Percentiles rank a stretch among this genome's conserved stretches.
Evolutionary conservation across 306 rosid species (phyloP).

Genomic region (Argentina anserina): DNA sequence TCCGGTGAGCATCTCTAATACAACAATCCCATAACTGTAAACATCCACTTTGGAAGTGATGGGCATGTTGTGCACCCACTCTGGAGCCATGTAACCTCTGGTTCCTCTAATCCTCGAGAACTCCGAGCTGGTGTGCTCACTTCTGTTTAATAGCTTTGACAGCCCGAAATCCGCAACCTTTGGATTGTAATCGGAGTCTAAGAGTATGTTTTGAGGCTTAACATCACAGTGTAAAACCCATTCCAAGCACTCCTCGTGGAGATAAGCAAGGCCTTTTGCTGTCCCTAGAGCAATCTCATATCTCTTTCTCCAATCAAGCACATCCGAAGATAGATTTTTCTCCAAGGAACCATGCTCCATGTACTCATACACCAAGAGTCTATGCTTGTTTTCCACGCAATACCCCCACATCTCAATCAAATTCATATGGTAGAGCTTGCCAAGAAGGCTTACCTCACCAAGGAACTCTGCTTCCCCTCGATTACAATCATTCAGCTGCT

Average conservation of each 20-base stretch:
- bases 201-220: constrained; percentile 63
- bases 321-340: constrained; percentile 18
- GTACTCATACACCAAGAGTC: constrained; percentile 48
- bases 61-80: constrained; percentile 50
- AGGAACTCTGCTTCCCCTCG: constrained; percentile 59
- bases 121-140: constrained; percentile 19
- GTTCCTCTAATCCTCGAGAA: constrained; percentile 55
- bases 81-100: constrained; percentile 74
- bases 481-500: constrained; percentile 31
- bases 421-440: constrained; percentile 59
- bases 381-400: constrained; percentile 48
- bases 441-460: constrained; percentile 48
- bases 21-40: constrained; percentile 58
- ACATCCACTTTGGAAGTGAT: constrained; percentile 65
- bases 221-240: constrained; percentile 73
- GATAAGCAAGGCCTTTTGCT: constrained; percentile 49
- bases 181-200: constrained; percentile 42
- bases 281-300: constrained; percentile 46
- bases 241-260: constrained; percentile 63
- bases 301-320: constrained; percentile 42
- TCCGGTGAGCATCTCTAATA: constrained; percentile 53
- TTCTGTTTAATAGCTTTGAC: constrained; percentile 41
- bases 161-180: constrained; percentile 63
- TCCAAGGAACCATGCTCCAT: constrained; percentile 48
- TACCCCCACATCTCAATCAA: constrained; percentile 61